phyloP scores from a whole-genome alignment of 2,329 filamentous ascomycete genomes.

The Pseudonectria buxi region DNA sequence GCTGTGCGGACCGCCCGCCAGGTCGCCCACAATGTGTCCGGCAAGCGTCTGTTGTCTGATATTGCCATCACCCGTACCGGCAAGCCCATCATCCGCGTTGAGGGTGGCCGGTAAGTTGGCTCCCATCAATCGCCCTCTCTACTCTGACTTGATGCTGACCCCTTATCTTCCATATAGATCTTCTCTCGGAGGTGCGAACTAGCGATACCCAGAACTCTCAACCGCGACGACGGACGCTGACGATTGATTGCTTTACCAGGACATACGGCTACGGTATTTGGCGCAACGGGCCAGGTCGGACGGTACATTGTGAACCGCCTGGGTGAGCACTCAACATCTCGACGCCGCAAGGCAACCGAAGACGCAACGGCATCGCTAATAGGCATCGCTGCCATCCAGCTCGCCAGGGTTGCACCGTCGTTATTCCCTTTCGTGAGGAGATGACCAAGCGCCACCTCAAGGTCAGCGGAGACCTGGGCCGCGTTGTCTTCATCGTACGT shows the following conservation, averaged over 20 bases:
- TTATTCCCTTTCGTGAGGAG: slow-evolving; percentile 91
- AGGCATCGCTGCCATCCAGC: slow-evolving; percentile 42
- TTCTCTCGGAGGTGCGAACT: slow-evolving; percentile 69
- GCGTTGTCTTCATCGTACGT: slow-evolving; percentile 75
- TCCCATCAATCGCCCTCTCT: slow-evolving; percentile 15
- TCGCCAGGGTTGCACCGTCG: slow-evolving; percentile 86
- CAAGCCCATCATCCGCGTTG: slow-evolving; percentile 83
- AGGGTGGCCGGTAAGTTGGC: slow-evolving; percentile 74
- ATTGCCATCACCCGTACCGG: slow-evolving; percentile 90
- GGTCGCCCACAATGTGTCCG: slow-evolving; percentile 39
- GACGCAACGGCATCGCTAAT: background rate
- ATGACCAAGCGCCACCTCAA: slow-evolving; percentile 97
- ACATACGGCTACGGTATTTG: slow-evolving; percentile 95
- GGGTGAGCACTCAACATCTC: slow-evolving; percentile 40
- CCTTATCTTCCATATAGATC: slow-evolving; percentile 49
- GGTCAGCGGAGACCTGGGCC: slow-evolving; percentile 87
- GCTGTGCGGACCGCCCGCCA: slow-evolving; percentile 48
- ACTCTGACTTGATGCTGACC: slow-evolving; percentile 21
- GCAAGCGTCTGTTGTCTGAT: slow-evolving; percentile 62
- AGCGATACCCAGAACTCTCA: slow-evolving; percentile 7
- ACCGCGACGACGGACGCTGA: slow-evolving; percentile 18
- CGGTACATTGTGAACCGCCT: slow-evolving; percentile 96
- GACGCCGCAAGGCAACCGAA: background rate
- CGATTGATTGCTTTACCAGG: slow-evolving; percentile 44
- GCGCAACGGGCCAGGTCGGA: slow-evolving; percentile 90